Evolutionary conservation across 306 rosid genomes (phyloP), one percentile per base, ranked within the genome.

Genomic region (Castanea crenata): DNA sequence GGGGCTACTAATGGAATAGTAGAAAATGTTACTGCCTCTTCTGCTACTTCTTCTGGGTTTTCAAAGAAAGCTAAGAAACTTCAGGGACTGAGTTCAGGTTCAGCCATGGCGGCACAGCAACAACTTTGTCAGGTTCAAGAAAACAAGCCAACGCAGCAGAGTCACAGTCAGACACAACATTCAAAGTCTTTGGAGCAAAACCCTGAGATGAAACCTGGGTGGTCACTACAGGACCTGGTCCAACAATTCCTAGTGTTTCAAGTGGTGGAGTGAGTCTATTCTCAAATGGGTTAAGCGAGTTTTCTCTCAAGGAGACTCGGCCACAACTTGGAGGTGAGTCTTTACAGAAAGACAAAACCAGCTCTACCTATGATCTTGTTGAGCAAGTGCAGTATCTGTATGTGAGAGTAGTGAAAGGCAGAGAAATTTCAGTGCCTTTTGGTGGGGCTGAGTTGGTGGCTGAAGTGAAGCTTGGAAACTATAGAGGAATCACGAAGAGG

Each of bases 351-450:
- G 87, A 85, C 81, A 90, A 90, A 59, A 83, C 83, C 7, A 86
- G 90, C 83, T 87, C 89, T 5, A 87, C 91, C 73, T 87, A 88
- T 55, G 93, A 89, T 49, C 88, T 89, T 9, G 93, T 89, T 16
- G 91, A 89, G 81, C 93, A 89, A 72, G 64, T 89, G 87, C 88
- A 87, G 77, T 89, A 89, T 76, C 86, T 89, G 15, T 89, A 89
- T 27, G 91, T 87, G 12, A 87, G 78, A 55, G 90, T 87, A 1
- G 81, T 85, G 54, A 87, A 83, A 74, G 89, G 88, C 2, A 61
- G 85, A 7, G 90, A 84, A 12, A 18, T 87, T 14, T 73, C 87
- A 3, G 54, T 49, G 15, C 5, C 82, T 16, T 87, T 87, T 10
- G 88, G 91, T 1, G 84, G 81, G 1, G 87, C 59, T 2, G 91